Evolutionary conservation across 1,139 yeast species (phyloP).

Genomic region (Trichomonascaceae sp.): DNA sequence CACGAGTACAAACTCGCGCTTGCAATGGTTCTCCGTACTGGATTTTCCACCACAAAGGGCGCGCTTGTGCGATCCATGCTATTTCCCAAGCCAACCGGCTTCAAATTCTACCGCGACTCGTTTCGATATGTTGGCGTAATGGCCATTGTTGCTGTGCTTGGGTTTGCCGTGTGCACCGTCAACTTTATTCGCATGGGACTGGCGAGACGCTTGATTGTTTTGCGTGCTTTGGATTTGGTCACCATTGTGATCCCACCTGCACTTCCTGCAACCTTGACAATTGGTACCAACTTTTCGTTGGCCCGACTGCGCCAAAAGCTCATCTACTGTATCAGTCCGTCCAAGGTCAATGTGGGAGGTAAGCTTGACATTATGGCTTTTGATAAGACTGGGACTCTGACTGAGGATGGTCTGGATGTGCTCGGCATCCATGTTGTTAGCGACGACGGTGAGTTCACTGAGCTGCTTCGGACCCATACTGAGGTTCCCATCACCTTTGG

Average conservation of each 20-base stretch:
- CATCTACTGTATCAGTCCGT: conserved; percentile 86
- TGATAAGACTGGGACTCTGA: conserved; percentile 94
- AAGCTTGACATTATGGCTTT: conserved; percentile 82
- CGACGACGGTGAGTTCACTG: conserved; percentile 27
- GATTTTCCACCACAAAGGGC: conserved; percentile 95
- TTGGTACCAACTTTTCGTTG: conserved; percentile 89
- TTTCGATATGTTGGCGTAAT: conserved; percentile 92
- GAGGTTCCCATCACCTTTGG: background rate
- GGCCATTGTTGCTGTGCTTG: conserved; percentile 73
- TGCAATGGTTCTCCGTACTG: conserved; percentile 81
- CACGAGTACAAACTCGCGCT: conserved; percentile 49
- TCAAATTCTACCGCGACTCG: conserved; percentile 87
- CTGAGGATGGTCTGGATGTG: conserved; percentile 93
- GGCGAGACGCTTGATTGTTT: conserved; percentile 52
- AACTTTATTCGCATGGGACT: conserved; percentile 71
- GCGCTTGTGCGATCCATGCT: conserved; percentile 87
- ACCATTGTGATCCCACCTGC: conserved; percentile 99
- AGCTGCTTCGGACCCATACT: background rate
- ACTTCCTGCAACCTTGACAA: conserved; percentile 89
- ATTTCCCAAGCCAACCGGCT: conserved; percentile 89
- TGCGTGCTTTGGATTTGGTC: conserved; percentile 84
- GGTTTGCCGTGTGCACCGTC: conserved; percentile 72
- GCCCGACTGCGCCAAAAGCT: conserved; percentile 52
- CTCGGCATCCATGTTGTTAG: conserved; percentile 63
- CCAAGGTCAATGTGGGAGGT: conserved; percentile 89